Conservation (phyloP, 192 early-diverging fungal genomes). For the Ambispora gerdemannii region DNA sequence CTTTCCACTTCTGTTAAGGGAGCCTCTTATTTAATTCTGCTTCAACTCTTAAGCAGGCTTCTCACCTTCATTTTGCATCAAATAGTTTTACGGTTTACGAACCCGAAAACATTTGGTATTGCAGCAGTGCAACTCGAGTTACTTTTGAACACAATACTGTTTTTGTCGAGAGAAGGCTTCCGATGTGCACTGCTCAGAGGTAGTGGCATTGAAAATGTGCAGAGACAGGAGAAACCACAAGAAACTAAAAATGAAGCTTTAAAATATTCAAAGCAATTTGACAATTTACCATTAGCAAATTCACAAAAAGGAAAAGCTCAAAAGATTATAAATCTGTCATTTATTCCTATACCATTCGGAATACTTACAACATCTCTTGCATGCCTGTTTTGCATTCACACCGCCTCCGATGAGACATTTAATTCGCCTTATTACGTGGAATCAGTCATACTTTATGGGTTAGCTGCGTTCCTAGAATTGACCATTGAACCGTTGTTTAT, state of each 20-base stretch:
- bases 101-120: slow-evolving; percentile 73
- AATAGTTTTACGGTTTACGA: slow-evolving; percentile 66
- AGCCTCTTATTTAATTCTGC: slow-evolving; percentile 67
- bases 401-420: slow-evolving; percentile 30
- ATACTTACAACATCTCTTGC: slow-evolving; percentile 55
- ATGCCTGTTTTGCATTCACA: slow-evolving; percentile 49
- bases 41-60: slow-evolving; percentile 72
- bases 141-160: slow-evolving; percentile 82
- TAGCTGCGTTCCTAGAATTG: slow-evolving; percentile 79
- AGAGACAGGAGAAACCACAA: not conserved
- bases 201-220: slow-evolving; percentile 26
- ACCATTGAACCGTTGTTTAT: slow-evolving; percentile 84
- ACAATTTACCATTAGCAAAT: slow-evolving; percentile 36
- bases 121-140: slow-evolving; percentile 84
- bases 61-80: slow-evolving; percentile 83
- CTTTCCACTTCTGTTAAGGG: slow-evolving; percentile 65
- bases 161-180: slow-evolving; percentile 83
- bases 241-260: slow-evolving; percentile 27
- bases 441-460: slow-evolving; percentile 63
- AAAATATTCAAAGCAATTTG: slow-evolving; percentile 27
- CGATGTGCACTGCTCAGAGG: slow-evolving; percentile 68
- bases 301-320: slow-evolving; percentile 37
- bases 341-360: slow-evolving; percentile 63
- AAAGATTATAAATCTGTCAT: slow-evolving; percentile 71
- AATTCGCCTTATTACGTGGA: slow-evolving; percentile 48